Evolutionary conservation across 495 filamentous ascomycete species (phyloP), one percentile per base, ranked within the genome.

Genomic region (Penicillium simplicissimum): DNA sequence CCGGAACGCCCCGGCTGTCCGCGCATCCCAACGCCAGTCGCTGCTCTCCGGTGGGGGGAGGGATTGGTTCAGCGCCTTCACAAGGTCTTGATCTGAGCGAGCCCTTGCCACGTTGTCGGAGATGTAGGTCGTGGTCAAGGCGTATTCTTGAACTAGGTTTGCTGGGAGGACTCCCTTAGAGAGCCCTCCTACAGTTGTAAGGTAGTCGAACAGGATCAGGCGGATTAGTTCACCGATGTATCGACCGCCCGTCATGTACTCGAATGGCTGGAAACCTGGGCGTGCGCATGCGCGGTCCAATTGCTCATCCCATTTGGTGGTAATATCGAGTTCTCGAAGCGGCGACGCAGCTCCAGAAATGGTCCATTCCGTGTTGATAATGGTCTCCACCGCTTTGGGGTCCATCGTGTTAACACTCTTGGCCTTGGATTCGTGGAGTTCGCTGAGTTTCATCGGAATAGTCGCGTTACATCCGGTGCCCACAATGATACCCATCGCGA

Each of bases 361-460:
- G 53, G 88, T 90, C 89, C 88, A 93, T 73, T 96, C 91, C 1
- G 91, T 96, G 74, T 96, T 95, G 43, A 95, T 83, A 1, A 92
- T 84, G 3, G 92, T 88, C 59, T 86, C 79, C 40, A 85, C 77
- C 4, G 81, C 82, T 10, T 64, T 80, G 1, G 78, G 67, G 33
- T 76, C 62, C 67, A 72, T 78, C 31, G 71, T 57, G 53, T 66
- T 70, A 48, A 79, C 73, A 47, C 72, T 66, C 59, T 78, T 72
- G 69, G 78, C 75, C 66, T 93, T 93, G 63, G 76, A 82, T 33
- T 82, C 80, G 62, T 88, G 85, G 45, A 96, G 77, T 58, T 80
- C 84, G 52, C 69, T 80, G 13, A 90, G 74, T 63, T 83, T 80
- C 77, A 94, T 83, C 31, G 89, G 85, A 36, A 92, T 87, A 5